A percentile compares a stretch with the other conserved stretches of the same genome.
Evolutionary conservation across 306 rosid genomes (phyloP).

Genomic region (Dalbergia cultrata): DNA sequence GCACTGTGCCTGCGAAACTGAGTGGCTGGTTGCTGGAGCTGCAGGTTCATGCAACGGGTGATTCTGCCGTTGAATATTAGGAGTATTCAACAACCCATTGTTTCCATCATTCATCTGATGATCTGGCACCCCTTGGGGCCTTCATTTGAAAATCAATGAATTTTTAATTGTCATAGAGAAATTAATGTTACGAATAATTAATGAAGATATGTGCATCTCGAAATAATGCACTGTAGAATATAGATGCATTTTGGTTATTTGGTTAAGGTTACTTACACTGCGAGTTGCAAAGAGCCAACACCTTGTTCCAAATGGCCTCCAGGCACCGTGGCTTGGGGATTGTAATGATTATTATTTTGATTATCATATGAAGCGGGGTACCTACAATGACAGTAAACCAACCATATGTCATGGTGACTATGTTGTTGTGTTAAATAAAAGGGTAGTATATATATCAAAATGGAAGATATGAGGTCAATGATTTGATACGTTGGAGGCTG

Average conservation of each 20-base stretch:
- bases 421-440: neutral
- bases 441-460: neutral
- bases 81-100: neutral
- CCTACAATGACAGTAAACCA: slow-evolving; percentile 19
- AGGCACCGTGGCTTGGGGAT: neutral
- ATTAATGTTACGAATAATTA: neutral
- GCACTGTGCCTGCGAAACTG: neutral
- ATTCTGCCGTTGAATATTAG: neutral
- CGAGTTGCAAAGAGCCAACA: neutral
- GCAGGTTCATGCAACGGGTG: neutral
- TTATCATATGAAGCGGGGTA: neutral
- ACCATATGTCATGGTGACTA: neutral
- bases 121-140: slow-evolving; percentile 18
- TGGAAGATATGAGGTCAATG: neutral
- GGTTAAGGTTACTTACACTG: slow-evolving; percentile 25
- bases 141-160: slow-evolving; percentile 18
- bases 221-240: neutral
- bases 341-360: neutral
- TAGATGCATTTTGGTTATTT: neutral
- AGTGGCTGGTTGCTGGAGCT: neutral
- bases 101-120: neutral
- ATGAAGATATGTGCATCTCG: neutral
- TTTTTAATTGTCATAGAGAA: neutral
- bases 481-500: slow-evolving; percentile 24
- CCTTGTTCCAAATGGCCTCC: neutral